Percentiles rank a stretch among this genome's conserved stretches.
Evolutionary conservation across 139 green algal genomes (phyloP).

Genomic region (Desmodesmus armatus): DNA sequence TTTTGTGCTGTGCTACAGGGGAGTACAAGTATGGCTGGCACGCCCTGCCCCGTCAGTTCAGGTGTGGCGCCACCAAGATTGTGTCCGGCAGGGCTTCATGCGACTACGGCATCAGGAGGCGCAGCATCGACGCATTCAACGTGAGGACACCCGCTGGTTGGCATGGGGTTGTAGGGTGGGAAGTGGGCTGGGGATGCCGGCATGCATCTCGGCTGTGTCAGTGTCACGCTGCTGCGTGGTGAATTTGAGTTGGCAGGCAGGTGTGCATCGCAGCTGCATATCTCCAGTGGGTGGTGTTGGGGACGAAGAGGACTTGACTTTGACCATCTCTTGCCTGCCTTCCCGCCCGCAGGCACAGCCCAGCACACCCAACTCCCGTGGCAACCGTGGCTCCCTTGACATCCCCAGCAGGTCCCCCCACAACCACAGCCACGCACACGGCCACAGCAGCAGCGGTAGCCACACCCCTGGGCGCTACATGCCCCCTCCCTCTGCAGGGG

Average conservation of each 20-base stretch:
- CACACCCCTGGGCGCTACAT: constrained; percentile 28
- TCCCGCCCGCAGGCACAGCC: too few relatives aligned
- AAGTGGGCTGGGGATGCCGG: too few relatives aligned
- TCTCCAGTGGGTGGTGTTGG: too few relatives aligned
- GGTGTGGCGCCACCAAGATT: background rate
- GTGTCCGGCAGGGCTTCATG: background rate
- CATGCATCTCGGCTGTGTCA: too few relatives aligned
- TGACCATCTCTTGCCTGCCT: too few relatives aligned
- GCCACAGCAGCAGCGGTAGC: constrained; percentile 17
- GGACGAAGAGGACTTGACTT: too few relatives aligned
- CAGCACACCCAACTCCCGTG: too few relatives aligned
- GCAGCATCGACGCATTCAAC: constrained; percentile 43
- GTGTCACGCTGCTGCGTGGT: too few relatives aligned
- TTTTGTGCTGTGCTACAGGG: constrained; percentile 16
- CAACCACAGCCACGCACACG: background rate
- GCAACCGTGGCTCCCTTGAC: constrained; percentile 7
- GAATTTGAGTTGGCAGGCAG: too few relatives aligned
- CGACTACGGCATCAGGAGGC: constrained; percentile 41
- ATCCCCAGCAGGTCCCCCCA: background rate
- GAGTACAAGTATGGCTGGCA: constrained; percentile 66
- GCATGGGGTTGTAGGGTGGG: too few relatives aligned
- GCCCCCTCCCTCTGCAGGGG: constrained; percentile 34
- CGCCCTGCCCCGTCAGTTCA: constrained; percentile 47
- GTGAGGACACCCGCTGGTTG: too few relatives aligned
- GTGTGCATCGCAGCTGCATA: too few relatives aligned